Percentiles rank a stretch among this genome's conserved stretches.
These are phyloP conservation scores for Cynanchum wilfordii DNA, from an alignment of 257 asterid genomes.

Conservation along the genomic window DNA sequence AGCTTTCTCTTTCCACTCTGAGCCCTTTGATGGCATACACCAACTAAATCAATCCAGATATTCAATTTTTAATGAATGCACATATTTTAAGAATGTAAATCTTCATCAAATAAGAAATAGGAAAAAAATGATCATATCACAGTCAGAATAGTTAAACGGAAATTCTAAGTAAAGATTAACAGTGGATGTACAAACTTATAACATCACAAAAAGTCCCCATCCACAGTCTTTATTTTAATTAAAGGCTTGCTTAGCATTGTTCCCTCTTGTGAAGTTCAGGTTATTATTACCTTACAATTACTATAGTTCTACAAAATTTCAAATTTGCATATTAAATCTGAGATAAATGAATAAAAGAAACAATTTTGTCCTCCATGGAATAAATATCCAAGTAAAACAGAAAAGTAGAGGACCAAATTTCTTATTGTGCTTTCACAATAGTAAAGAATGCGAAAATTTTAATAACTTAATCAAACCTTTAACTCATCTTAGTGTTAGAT, in stretches of 20 bases:
- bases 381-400: neutral
- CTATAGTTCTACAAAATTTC: neutral
- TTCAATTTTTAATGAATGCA: slow-evolving; percentile 7
- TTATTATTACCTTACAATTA: neutral
- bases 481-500: neutral
- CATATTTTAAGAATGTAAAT: neutral
- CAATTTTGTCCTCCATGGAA: neutral
- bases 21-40: slow-evolving; percentile 50
- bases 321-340: neutral
- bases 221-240: neutral
- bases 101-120: neutral
- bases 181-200: neutral
- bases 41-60: slow-evolving; percentile 15
- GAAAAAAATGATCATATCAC: neutral
- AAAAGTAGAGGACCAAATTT: neutral
- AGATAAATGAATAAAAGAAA: neutral
- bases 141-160: neutral
- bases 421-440: neutral
- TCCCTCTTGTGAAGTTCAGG: neutral
- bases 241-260: neutral
- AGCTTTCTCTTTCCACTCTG: slow-evolving; percentile 95
- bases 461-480: neutral
- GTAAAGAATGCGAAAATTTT: neutral
- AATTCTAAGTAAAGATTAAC: neutral
- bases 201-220: neutral